These are phyloP conservation scores for Fusarium falciforme DNA, from an alignment of 2,329 filamentous ascomycete species.

Conservation along the genomic window DNA sequence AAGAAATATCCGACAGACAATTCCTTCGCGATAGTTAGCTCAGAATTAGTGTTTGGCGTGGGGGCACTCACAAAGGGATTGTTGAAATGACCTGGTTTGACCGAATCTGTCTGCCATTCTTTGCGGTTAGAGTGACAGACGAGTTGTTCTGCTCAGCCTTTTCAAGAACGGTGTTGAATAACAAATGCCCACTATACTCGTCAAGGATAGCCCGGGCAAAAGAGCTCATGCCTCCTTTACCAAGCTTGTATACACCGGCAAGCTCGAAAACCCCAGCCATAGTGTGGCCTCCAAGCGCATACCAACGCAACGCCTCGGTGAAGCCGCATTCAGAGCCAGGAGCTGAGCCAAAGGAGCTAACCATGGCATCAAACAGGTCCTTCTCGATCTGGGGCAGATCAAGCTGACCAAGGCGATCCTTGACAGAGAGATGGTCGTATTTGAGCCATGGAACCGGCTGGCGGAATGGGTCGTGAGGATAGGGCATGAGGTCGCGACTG, in stretches of 20 bases:
- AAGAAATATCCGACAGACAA: neutral
- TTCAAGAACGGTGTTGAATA: conserved; percentile 15
- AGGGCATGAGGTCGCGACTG: conserved; percentile 50
- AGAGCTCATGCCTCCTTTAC: conserved; percentile 33
- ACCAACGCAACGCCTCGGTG: conserved; percentile 33
- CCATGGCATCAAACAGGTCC: conserved; percentile 27
- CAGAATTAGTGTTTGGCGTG: too few relatives aligned
- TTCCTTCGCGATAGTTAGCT: neutral
- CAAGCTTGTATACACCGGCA: conserved; percentile 24
- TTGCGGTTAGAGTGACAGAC: neutral
- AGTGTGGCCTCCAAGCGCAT: conserved; percentile 20
- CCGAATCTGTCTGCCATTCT: conserved; percentile 3
- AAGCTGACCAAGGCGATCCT: conserved; percentile 46
- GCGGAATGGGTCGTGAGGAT: conserved; percentile 48
- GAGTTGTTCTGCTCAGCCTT: neutral
- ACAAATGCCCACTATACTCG: conserved; percentile 10
- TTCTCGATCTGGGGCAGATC: conserved; percentile 29
- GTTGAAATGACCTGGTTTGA: conserved; percentile 19
- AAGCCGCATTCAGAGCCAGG: conserved; percentile 10
- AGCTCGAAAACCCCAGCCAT: conserved; percentile 27
- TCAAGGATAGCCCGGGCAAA: conserved; percentile 13
- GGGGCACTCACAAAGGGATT: too few relatives aligned
- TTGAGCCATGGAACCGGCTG: conserved; percentile 42
- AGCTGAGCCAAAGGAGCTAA: conserved; percentile 24
- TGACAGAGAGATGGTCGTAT: conserved; percentile 40